phyloP scores from a whole-genome alignment of 1,284 basidiomycete genomes.

The Irpex rosettiformis region DNA sequence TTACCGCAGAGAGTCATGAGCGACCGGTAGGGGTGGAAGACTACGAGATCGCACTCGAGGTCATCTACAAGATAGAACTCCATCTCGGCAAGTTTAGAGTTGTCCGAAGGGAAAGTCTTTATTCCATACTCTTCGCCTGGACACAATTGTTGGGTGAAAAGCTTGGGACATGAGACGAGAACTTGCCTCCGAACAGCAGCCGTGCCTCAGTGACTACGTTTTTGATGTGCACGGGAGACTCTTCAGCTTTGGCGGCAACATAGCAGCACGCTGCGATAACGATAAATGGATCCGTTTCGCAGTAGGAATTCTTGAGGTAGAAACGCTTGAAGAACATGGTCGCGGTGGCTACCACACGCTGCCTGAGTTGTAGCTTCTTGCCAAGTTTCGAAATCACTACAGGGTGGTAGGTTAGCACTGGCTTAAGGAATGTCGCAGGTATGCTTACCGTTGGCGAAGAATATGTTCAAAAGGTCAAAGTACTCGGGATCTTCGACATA shows the following conservation, averaged over 20 bases:
- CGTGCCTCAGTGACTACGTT: conserved; percentile 85
- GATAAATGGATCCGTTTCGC: conserved; percentile 91
- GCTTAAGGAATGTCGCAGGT: too few species aligned
- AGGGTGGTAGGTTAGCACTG: not conserved
- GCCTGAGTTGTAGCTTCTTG: conserved; percentile 80
- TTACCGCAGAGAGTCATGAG: conserved; percentile 73
- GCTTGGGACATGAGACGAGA: not conserved
- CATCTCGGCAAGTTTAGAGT: conserved; percentile 95
- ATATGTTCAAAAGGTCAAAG: conserved; percentile 79
- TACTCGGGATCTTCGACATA: conserved; percentile 75
- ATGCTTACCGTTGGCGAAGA: conserved; percentile 74
- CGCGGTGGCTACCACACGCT: conserved; percentile 90
- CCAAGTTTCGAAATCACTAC: conserved; percentile 85
- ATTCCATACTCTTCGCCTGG: conserved; percentile 63
- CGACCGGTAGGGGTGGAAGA: conserved; percentile 94
- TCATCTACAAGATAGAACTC: conserved; percentile 98
- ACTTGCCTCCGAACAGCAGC: conserved; percentile 73
- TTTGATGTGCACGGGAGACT: conserved; percentile 94
- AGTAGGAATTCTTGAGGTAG: conserved; percentile 91
- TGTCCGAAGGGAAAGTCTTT: conserved; percentile 80
- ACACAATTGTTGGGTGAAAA: not conserved
- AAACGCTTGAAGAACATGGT: conserved; percentile 93
- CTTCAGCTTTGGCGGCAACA: conserved; percentile 95
- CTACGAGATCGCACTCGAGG: conserved; percentile 89
- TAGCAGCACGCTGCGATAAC: conserved; percentile 94